Base-by-base conservation (phyloP, 257 asterid species). In the Lycium barbarum region DNA sequence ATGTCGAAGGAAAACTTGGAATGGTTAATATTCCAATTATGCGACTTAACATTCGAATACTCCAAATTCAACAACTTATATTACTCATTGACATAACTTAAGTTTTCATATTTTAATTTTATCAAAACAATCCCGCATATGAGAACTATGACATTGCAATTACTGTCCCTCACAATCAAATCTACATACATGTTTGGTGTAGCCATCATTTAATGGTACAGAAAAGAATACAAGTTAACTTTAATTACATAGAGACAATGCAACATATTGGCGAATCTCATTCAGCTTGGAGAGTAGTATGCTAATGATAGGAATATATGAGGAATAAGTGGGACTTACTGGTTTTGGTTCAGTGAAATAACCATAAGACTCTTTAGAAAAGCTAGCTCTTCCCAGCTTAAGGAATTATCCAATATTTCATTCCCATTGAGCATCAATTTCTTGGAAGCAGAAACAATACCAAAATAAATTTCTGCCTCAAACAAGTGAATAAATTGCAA, bases 381-480 rank as follows among this genome's bases (percentile, higher is more conserved):
- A 79, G 92, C 83, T 61, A 95, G 40, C 87, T 92, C 97, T 86
- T 93, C 95, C 99, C 98, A 96, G 91, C 90, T 85, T 66, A 96
- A 83, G 54, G 92, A 90, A 65, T 90, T 86, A 79, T 90, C 95
- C 61, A 82, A 84, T 76, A 95, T 86, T 79, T 88, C 84, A 88
- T 96, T 96, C 83, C 88, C 90, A 85, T 87, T 85, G 51, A 95
- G 98, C 80, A 88, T 81, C 90, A 95, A 83, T 90, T 92, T 93
- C 99, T 96, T 81, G 88, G 89, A 54, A 87, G 61, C 13, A 51
- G 49, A 83, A 26, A 53, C 33, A 18, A 83, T 15, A 82, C 84
- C 79, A 49, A 82, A 51, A 45, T 66, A 70, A 62, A 63, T 65
- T 62, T 82, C 59, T 65, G 40, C 20, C 65, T n/a, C 67, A 13